phyloP scores from a whole-genome alignment of 495 filamentous ascomycete genomes.

The Penicillium malachiteum region DNA sequence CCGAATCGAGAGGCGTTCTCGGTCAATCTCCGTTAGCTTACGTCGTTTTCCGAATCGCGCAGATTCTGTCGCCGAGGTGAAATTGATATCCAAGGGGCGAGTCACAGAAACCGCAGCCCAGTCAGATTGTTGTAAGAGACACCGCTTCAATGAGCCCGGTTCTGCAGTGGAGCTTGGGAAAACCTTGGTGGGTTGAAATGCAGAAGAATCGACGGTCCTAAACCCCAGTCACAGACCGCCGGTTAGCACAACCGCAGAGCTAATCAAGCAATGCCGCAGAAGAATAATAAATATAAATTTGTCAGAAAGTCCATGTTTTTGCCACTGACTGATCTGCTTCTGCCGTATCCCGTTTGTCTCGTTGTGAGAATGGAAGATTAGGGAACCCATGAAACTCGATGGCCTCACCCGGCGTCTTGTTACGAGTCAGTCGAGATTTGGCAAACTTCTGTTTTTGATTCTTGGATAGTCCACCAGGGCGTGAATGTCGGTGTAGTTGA shows the following conservation, averaged over 20 bases:
- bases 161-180: neutral
- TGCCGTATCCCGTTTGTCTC: neutral
- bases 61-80: constrained; percentile 27
- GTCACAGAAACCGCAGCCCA: constrained; percentile 36
- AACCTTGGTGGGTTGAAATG: neutral
- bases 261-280: too few species aligned
- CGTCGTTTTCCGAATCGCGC: constrained; percentile 40
- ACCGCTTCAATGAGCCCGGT: constrained; percentile 29
- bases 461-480: constrained; percentile 23
- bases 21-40: constrained; percentile 35
- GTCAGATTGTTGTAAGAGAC: constrained; percentile 34
- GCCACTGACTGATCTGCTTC: constrained; percentile 18
- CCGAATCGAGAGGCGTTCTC: constrained; percentile 23
- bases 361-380: neutral
- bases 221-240: neutral
- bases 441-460: constrained; percentile 31
- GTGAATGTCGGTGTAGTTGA: constrained; percentile 39
- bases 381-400: constrained; percentile 15
- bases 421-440: constrained; percentile 20
- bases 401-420: constrained; percentile 9
- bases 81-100: constrained; percentile 35
- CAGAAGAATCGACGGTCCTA: neutral
- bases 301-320: neutral
- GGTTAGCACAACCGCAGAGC: neutral
- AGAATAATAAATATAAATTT: too few species aligned